These are phyloP conservation scores for Poronia punctata DNA, from an alignment of 495 filamentous ascomycete species.

Conservation along the genomic window DNA sequence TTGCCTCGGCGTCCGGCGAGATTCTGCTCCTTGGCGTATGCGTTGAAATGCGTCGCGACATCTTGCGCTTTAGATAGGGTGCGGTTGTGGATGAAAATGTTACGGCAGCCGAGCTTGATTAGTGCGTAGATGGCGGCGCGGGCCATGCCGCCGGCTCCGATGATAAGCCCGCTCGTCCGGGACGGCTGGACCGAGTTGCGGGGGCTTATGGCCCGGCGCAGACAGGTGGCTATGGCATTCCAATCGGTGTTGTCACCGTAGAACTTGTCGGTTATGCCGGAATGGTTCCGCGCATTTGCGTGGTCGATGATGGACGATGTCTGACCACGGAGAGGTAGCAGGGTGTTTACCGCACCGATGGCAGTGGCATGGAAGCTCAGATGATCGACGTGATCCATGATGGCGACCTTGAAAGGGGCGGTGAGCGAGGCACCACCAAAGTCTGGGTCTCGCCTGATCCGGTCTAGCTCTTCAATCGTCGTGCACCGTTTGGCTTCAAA, in stretches of 20 bases:
- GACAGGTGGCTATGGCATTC: constrained; percentile 61
- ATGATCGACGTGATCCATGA: constrained; percentile 59
- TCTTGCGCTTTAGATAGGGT: constrained; percentile 52
- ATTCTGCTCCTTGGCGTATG: constrained; percentile 29
- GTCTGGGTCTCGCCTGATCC: constrained; percentile 52
- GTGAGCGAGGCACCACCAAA: constrained; percentile 71
- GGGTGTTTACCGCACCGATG: constrained; percentile 76
- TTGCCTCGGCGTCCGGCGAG: constrained; percentile 35
- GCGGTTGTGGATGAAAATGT: constrained; percentile 76
- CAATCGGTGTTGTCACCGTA: constrained; percentile 86
- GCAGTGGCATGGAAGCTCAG: constrained; percentile 70
- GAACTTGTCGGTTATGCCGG: constrained; percentile 57
- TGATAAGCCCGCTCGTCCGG: constrained; percentile 61
- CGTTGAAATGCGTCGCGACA: constrained; percentile 68
- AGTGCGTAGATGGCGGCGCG: constrained; percentile 73
- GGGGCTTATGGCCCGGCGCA: constrained; percentile 69
- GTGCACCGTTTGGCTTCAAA: constrained; percentile 59
- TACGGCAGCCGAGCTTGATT: constrained; percentile 67
- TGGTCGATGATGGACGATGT: constrained; percentile 56
- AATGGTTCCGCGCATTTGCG: constrained; percentile 56
- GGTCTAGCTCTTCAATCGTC: constrained; percentile 57
- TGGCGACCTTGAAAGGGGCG: constrained; percentile 68
- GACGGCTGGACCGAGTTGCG: constrained; percentile 65
- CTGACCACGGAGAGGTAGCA: constrained; percentile 63
- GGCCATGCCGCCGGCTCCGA: constrained; percentile 79